phyloP scores from a whole-genome alignment of 352 stramenopile species.

The Globisporangium cystogenes region DNA sequence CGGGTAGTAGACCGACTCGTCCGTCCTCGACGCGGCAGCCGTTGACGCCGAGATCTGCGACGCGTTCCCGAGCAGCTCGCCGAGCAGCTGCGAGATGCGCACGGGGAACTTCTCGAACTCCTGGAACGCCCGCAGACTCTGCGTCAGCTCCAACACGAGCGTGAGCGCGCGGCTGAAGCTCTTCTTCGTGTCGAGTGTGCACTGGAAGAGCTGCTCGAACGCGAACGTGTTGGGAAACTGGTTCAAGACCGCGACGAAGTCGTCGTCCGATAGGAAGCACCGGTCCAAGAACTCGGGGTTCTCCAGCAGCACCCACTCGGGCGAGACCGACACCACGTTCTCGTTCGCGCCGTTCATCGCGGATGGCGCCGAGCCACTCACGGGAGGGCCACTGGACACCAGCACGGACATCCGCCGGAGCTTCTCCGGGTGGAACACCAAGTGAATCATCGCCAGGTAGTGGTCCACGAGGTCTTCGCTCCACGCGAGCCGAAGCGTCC shows the following conservation, averaged over 20 bases:
- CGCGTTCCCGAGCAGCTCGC: slow-evolving; percentile 53
- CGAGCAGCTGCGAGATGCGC: slow-evolving; percentile 62
- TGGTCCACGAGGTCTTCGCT: slow-evolving; percentile 80
- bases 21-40: slow-evolving; percentile 13
- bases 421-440: slow-evolving; percentile 84
- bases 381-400: slow-evolving; percentile 53
- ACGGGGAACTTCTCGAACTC: slow-evolving; percentile 80
- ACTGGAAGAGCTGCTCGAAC: slow-evolving; percentile 70
- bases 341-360: slow-evolving; percentile 19
- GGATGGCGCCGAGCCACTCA: slow-evolving; percentile 11
- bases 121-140: slow-evolving; percentile 62
- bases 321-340: slow-evolving; percentile 28
- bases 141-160: slow-evolving; percentile 68
- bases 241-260: slow-evolving; percentile 81
- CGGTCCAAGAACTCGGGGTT: slow-evolving; percentile 78
- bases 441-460: slow-evolving; percentile 81
- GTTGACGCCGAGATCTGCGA: slow-evolving; percentile 44
- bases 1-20: slow-evolving; percentile 50
- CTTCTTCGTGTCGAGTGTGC: slow-evolving; percentile 69
- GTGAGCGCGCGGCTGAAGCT: slow-evolving; percentile 71
- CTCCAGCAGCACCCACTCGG: slow-evolving; percentile 80
- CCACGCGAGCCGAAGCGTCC: slow-evolving; percentile 56
- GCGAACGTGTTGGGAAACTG: slow-evolving; percentile 83
- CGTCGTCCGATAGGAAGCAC: slow-evolving; percentile 78
- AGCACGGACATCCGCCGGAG: slow-evolving; percentile 62